Conservation (phyloP, 2,329 filamentous ascomycete genomes). For the Herpotrichia juniperi region DNA sequence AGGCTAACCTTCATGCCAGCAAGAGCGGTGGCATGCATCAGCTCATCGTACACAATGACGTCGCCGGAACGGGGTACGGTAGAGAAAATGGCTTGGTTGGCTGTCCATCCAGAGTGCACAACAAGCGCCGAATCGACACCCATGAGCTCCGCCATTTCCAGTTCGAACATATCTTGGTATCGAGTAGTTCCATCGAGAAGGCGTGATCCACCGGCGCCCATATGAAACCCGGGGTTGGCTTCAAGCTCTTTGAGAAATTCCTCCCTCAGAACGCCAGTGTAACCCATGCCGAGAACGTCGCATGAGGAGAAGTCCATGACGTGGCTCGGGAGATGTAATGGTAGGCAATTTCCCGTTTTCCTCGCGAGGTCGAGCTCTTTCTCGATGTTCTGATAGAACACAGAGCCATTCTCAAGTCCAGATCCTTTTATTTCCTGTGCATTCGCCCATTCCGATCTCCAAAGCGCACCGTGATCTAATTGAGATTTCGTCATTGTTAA, state of each 20-base stretch:
- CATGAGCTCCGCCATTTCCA: neutral
- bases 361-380: constrained; percentile 22
- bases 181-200: neutral
- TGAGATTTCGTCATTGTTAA: neutral
- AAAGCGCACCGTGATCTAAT: neutral
- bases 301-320: neutral
- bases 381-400: constrained; percentile 23
- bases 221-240: neutral
- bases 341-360: constrained; percentile 18
- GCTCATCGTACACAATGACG: constrained; percentile 75
- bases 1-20: constrained; percentile 73
- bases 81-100: constrained; percentile 48
- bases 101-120: constrained; percentile 58
- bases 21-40: constrained; percentile 77
- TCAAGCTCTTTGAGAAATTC: neutral
- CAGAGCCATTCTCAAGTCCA: neutral
- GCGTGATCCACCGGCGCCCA: neutral
- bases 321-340: constrained; percentile 28
- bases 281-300: neutral
- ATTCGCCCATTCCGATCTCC: neutral
- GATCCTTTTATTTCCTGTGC: neutral
- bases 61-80: constrained; percentile 60
- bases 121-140: constrained; percentile 56
- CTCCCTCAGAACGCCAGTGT: neutral
- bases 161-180: neutral